A percentile compares a stretch with the other conserved stretches of the same genome.
Evolutionary conservation across 495 filamentous ascomycete genomes (phyloP).

Genomic region (Penicillium longicatenatum): DNA sequence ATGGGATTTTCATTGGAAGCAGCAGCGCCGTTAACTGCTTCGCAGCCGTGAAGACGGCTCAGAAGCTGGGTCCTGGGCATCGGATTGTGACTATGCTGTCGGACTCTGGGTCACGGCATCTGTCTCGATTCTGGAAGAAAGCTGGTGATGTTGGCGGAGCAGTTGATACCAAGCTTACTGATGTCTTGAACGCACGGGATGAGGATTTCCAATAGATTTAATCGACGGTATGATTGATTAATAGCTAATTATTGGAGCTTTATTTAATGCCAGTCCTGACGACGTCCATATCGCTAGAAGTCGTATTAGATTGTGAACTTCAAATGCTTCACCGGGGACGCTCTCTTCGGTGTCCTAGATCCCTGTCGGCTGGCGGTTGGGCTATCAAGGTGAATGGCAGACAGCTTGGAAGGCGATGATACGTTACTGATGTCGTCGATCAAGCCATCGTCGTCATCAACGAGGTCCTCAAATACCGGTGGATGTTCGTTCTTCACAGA

Average conservation of each 20-base stretch:
- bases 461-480: constrained; percentile 6
- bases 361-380: constrained; percentile 9
- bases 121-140: constrained; percentile 92
- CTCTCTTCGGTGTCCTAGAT: constrained; percentile 7
- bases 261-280: not conserved
- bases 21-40: constrained; percentile 96
- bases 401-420: constrained; percentile 19
- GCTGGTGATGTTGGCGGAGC: constrained; percentile 69
- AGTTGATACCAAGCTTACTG: constrained; percentile 51
- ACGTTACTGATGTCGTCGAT: constrained; percentile 8
- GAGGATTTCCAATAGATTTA: constrained; percentile 33
- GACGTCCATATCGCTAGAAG: not conserved
- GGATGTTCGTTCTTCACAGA: not conserved
- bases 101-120: constrained; percentile 85
- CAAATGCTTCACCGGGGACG: constrained; percentile 12
- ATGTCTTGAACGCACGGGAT: constrained; percentile 50
- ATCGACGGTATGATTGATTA: constrained; percentile 7
- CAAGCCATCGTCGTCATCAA: constrained; percentile 9
- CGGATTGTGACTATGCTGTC: constrained; percentile 89
- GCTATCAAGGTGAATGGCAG: constrained; percentile 18
- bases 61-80: constrained; percentile 73
- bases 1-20: constrained; percentile 92
- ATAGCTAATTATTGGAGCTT: not conserved
- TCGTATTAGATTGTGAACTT: constrained; percentile 3
- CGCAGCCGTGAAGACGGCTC: constrained; percentile 79